These are phyloP conservation scores for Spirogloea muscicola DNA, from an alignment of 139 green algal genomes.

Conservation along the genomic window DNA sequence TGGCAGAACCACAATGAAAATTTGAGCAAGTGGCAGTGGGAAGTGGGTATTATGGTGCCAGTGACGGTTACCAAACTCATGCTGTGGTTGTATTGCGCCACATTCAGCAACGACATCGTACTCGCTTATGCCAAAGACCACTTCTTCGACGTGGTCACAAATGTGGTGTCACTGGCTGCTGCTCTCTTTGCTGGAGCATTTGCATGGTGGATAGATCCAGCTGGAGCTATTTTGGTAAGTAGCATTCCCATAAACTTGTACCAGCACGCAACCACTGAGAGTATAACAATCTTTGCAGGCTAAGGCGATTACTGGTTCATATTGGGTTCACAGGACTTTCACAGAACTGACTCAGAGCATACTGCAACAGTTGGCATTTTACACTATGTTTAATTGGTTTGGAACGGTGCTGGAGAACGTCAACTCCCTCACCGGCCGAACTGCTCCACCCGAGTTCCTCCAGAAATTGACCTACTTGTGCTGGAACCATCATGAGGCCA, in stretches of 20 bases:
- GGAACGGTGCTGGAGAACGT: constrained; percentile 55
- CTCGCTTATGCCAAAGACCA: constrained; percentile 59
- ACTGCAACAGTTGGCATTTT: constrained; percentile 51
- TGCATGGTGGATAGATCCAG: constrained; percentile 53
- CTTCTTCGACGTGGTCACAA: constrained; percentile 64
- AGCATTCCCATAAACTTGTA: too few relatives aligned
- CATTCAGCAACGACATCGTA: constrained; percentile 48
- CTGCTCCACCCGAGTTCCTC: constrained; percentile 48
- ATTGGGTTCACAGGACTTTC: too few relatives aligned
- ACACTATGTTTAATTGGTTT: constrained; percentile 57
- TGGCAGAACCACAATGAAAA: too few relatives aligned
- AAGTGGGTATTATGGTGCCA: constrained; percentile 46
- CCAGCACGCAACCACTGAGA: too few relatives aligned
- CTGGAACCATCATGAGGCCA: constrained; percentile 53
- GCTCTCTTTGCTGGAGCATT: constrained; percentile 51
- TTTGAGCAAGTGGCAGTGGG: constrained; percentile 20
- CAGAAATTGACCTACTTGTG: constrained; percentile 56
- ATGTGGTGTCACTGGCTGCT: constrained; percentile 50
- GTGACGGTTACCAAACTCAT: constrained; percentile 54
- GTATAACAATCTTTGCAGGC: too few relatives aligned
- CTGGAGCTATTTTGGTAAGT: constrained; percentile 51
- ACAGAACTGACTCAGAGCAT: too few relatives aligned
- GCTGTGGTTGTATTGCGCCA: constrained; percentile 50
- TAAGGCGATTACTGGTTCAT: too few relatives aligned
- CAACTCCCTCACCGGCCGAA: constrained; percentile 49